Conservation (phyloP, 2,329 filamentous ascomycete genomes). For the Phialophora macrospora region DNA sequence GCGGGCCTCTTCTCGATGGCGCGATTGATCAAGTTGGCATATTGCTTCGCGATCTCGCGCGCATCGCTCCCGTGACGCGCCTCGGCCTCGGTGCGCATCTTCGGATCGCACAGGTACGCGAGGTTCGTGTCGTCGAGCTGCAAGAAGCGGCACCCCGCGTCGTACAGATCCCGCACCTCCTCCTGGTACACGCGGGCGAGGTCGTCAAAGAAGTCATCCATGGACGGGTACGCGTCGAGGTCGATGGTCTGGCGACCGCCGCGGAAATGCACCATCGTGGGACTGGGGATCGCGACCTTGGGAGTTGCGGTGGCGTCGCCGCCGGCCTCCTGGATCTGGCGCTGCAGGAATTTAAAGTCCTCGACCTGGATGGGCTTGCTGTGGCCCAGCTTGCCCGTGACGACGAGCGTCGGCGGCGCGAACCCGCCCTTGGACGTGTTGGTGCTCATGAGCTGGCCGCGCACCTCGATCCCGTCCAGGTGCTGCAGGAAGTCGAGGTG, state of each 20-base stretch:
- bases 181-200: slow-evolving; percentile 61
- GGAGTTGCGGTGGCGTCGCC: slow-evolving; percentile 28
- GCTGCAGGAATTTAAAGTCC: slow-evolving; percentile 61
- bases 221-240: slow-evolving; percentile 58
- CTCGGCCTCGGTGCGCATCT: slow-evolving; percentile 60
- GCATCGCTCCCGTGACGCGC: slow-evolving; percentile 57
- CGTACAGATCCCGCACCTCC: slow-evolving; percentile 60
- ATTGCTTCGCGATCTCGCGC: slow-evolving; percentile 56
- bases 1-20: slow-evolving; percentile 58
- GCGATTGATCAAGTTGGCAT: slow-evolving; percentile 61
- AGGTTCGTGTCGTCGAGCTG: slow-evolving; percentile 66
- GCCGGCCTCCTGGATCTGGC: slow-evolving; percentile 47
- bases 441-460: slow-evolving; percentile 49
- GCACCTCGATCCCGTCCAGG: slow-evolving; percentile 59
- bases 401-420: slow-evolving; percentile 59
- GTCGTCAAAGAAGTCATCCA: slow-evolving; percentile 62
- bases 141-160: slow-evolving; percentile 61
- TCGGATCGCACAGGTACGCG: slow-evolving; percentile 63
- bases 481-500: slow-evolving; percentile 64
- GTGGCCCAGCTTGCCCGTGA: slow-evolving; percentile 61
- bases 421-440: slow-evolving; percentile 42
- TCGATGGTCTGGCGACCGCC: slow-evolving; percentile 60
- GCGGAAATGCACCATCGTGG: slow-evolving; percentile 66
- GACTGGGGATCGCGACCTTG: slow-evolving; percentile 63
- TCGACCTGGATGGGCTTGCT: slow-evolving; percentile 61